These are phyloP conservation scores for Dillenia turbinata DNA, from an alignment of 164 flowering plant species.

Conservation along the genomic window DNA sequence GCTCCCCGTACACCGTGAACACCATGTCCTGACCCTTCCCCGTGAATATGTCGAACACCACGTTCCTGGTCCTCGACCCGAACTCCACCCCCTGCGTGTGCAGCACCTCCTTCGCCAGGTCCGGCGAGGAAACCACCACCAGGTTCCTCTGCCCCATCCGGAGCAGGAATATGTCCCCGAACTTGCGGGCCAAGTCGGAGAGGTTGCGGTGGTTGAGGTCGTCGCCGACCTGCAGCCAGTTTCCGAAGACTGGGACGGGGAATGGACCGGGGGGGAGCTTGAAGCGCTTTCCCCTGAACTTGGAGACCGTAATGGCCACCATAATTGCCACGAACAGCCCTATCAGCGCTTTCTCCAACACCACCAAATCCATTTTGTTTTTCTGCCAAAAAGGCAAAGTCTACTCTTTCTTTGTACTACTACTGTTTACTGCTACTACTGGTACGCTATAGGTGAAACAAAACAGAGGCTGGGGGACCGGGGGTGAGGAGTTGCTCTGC, in stretches of 20 bases:
- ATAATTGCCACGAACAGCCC: slow-evolving; percentile 48
- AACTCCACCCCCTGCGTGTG: slow-evolving; percentile 91
- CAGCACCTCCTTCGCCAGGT: slow-evolving; percentile 69
- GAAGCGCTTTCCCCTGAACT: slow-evolving; percentile 54
- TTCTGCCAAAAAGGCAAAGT: no score
- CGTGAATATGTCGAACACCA: slow-evolving; percentile 84
- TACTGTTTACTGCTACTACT: slow-evolving; percentile 5
- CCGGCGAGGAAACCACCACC: slow-evolving; percentile 75
- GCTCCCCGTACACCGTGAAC: slow-evolving; percentile 86
- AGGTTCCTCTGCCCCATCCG: slow-evolving; percentile 90
- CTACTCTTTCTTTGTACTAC: no score
- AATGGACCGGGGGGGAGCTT: slow-evolving; percentile 79
- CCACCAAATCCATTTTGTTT: slow-evolving; percentile 52
- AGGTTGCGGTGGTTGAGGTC: slow-evolving; percentile 83
- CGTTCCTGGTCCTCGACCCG: slow-evolving; percentile 78
- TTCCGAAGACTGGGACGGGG: slow-evolving; percentile 77
- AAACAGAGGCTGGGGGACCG: background rate
- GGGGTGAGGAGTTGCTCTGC: background rate
- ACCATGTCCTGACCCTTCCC: slow-evolving; percentile 94
- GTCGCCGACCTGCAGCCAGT: slow-evolving; percentile 92
- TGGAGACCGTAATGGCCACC: slow-evolving; percentile 44
- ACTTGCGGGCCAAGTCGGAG: slow-evolving; percentile 52
- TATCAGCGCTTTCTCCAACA: slow-evolving; percentile 52
- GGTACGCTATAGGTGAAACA: background rate
- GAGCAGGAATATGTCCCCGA: slow-evolving; percentile 62